phyloP scores from a whole-genome alignment of 805 yeast species.

The Candida maris region DNA sequence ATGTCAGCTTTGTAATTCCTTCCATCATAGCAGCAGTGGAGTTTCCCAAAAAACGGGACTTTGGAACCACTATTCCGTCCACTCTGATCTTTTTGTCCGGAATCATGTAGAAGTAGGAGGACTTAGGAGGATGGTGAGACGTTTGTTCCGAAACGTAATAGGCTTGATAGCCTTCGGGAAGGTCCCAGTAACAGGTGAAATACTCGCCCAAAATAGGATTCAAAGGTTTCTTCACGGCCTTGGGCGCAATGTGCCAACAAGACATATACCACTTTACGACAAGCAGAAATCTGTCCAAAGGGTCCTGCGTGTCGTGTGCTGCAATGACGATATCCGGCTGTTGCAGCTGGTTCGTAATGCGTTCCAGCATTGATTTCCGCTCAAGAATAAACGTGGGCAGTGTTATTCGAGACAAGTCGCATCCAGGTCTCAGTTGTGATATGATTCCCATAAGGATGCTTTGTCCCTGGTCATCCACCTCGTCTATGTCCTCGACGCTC shows the following conservation, averaged over 20 bases:
- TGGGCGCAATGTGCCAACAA: conserved; percentile 98
- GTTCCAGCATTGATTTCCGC: conserved; percentile 92
- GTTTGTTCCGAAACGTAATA: conserved; percentile 92
- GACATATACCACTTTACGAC: conserved; percentile 88
- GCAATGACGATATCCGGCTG: conserved; percentile 71
- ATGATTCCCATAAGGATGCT: conserved; percentile 83
- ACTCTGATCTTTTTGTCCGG: conserved; percentile 80
- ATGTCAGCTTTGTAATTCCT: conserved; percentile 70
- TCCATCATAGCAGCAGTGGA: conserved; percentile 98
- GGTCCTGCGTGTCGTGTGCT: conserved; percentile 60
- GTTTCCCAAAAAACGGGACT: conserved; percentile 86
- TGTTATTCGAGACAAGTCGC: conserved; percentile 85
- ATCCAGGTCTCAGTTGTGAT: conserved; percentile 87
- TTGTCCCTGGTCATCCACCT: conserved; percentile 86
- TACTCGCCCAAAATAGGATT: conserved; percentile 93
- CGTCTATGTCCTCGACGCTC: conserved; percentile 76
- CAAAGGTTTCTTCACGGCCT: conserved; percentile 95
- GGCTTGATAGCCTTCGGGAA: conserved; percentile 63
- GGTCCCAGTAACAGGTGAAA: conserved; percentile 89
- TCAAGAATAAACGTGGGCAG: conserved; percentile 94
- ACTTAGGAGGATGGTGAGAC: conserved; percentile 97
- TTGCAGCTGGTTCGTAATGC: conserved; percentile 84
- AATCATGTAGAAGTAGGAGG: conserved; percentile 83
- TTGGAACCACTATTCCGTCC: conserved; percentile 87
- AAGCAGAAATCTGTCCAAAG: conserved; percentile 63